Base-by-base conservation (phyloP, 176 grass and related monocot species). In the Canna indica region DNA sequence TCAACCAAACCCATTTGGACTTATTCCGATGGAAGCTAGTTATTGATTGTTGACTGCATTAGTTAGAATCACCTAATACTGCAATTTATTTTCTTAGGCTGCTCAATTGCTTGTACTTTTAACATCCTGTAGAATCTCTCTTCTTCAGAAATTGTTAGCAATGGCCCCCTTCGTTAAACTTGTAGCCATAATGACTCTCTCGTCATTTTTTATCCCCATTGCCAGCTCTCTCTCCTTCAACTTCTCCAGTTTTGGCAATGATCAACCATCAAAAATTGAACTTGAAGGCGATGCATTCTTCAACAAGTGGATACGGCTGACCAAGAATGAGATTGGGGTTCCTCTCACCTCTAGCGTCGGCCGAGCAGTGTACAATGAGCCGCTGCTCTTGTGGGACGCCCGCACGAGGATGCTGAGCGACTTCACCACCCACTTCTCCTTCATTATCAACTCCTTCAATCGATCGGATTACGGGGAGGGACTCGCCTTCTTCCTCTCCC, bases 401-500 rank as follows among this genome's bases (percentile, higher is more conserved):
- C 4, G 27, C 75, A 85, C 82, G 7, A 27, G 82, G 4, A 70
- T 83, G 68, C 24, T 88, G 20, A 56, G 85, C 39, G 80, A 79
- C 61, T 91, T 91, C 67, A 24, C 1, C 14, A 83, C 82, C 24
- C 61, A 67, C 54, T 85, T 85, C 50, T 68, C 79, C 60, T 85
- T 88, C 76, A 12, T 52, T 10, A 88, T 87, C 59, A 47, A 34
- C 0, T 53, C 17, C 9, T 22, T 36, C 15, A 0, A 22, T 3
- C 12, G 10, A 3, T 32, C 22, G 7, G 1, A 50, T n/a, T 67
- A 17, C 39, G 76, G 57, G 12, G 82, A 85, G 4, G 79, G 85
- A 7, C 84, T 88, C 68, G 68, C 90, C 41, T 92, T 92, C 82
- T 88, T 85, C 83, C 83, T 92, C 39, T 60, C 71, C 13, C 47